A percentile compares a stretch with the other conserved stretches of the same genome.
Evolutionary conservation across 192 early-diverging fungal species (phyloP).

Genomic region (Coemansia sp.): DNA sequence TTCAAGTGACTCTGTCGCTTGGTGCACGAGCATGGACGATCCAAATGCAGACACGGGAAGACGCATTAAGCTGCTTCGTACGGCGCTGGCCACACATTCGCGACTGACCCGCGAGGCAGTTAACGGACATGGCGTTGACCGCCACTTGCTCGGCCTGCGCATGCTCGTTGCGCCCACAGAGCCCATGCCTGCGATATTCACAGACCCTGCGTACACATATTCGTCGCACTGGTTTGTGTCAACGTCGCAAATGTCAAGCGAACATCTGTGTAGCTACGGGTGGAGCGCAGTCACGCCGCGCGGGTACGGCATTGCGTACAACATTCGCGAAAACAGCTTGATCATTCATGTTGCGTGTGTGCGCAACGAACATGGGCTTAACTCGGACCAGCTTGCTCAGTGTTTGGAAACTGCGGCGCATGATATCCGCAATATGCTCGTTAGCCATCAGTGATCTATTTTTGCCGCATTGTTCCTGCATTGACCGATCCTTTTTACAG

Average conservation of each 20-base stretch:
- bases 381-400: slow-evolving; percentile 65
- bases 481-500: neutral
- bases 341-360: slow-evolving; percentile 85
- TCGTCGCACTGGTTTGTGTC: slow-evolving; percentile 93
- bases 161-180: slow-evolving; percentile 74
- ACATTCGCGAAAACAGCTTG: slow-evolving; percentile 81
- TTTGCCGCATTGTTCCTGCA: neutral
- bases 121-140: slow-evolving; percentile 85
- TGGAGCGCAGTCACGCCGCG: slow-evolving; percentile 85
- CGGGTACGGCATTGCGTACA: slow-evolving; percentile 93
- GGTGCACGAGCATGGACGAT: slow-evolving; percentile 86
- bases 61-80: slow-evolving; percentile 70
- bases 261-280: slow-evolving; percentile 92
- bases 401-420: slow-evolving; percentile 79
- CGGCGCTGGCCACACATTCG: slow-evolving; percentile 76
- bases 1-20: slow-evolving; percentile 69
- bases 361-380: slow-evolving; percentile 57
- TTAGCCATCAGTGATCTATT: slow-evolving; percentile 2
- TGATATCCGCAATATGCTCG: slow-evolving; percentile 68
- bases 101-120: slow-evolving; percentile 77
- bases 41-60: slow-evolving; percentile 41
- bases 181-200: slow-evolving; percentile 79
- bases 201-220: slow-evolving; percentile 77
- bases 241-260: slow-evolving; percentile 89
- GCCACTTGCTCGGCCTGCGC: slow-evolving; percentile 86